Evolutionary conservation across 2,329 filamentous ascomycete genomes (phyloP).

Genomic region (Penicillium carneum): DNA sequence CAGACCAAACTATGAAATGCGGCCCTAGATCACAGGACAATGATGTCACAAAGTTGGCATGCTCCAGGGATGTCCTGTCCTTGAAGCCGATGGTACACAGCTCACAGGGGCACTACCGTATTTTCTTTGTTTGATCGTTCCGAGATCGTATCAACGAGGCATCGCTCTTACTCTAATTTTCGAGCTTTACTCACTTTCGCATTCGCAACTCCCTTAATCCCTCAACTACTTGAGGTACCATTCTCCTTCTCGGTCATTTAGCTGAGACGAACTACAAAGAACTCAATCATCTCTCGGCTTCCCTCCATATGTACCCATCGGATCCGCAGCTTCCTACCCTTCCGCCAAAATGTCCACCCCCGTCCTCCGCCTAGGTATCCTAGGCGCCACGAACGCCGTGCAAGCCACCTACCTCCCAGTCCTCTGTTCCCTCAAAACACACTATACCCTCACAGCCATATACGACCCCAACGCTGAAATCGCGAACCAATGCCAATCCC

Average conservation of each 20-base stretch:
- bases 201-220: background rate
- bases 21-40: background rate
- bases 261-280: background rate
- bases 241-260: background rate
- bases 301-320: background rate
- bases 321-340: background rate
- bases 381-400: conserved; percentile 54
- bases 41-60: conserved; percentile 14
- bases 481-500: conserved; percentile 11
- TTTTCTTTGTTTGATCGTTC: background rate
- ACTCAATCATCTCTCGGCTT: background rate
- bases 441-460: conserved; percentile 58
- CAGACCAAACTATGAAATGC: background rate
- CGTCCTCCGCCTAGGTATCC: conserved; percentile 45
- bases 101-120: background rate
- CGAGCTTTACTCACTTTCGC: background rate
- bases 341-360: conserved; percentile 31
- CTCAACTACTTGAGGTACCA: too few relatives aligned
- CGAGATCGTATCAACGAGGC: background rate
- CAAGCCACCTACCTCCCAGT: conserved; percentile 64
- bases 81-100: background rate
- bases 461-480: conserved; percentile 52
- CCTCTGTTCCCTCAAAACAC: conserved; percentile 51
- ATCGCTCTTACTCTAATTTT: background rate
- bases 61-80: background rate